Conservation (phyloP, 2,329 filamentous ascomycete genomes). For the Colletotrichum aenigma region DNA sequence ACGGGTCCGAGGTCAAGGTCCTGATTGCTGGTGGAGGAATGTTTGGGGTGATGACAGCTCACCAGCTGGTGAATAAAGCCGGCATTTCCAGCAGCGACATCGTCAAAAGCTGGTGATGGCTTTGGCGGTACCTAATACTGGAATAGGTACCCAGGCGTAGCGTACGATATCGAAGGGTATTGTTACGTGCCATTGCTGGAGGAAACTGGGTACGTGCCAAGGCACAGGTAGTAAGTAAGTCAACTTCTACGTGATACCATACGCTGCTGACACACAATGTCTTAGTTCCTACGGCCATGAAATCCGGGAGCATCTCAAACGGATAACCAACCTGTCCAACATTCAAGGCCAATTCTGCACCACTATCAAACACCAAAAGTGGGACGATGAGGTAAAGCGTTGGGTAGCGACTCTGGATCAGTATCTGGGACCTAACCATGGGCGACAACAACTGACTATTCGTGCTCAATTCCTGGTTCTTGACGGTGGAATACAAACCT, state of each 20-base stretch:
- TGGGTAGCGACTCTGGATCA: constrained; percentile 21
- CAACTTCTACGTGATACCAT: rapidly evolving
- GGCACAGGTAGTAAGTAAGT: constrained; percentile 28
- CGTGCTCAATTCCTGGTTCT: constrained; percentile 41
- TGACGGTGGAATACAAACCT: constrained; percentile 36
- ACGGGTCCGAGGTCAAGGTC: neutral
- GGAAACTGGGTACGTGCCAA: constrained; percentile 12
- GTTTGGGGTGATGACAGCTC: neutral
- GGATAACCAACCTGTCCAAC: constrained; percentile 43
- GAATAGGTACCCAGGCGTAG: constrained; percentile 52
- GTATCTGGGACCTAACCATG: neutral
- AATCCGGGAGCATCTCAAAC: constrained; percentile 45
- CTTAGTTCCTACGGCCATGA: constrained; percentile 30
- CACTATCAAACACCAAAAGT: constrained; percentile 39
- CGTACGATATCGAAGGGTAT: constrained; percentile 59
- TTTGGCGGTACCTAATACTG: constrained; percentile 57
- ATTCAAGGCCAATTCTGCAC: constrained; percentile 47
- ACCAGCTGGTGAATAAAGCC: neutral
- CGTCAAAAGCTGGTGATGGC: constrained; percentile 38
- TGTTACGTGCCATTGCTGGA: constrained; percentile 9
- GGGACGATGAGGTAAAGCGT: constrained; percentile 42
- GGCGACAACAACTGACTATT: constrained; percentile 16
- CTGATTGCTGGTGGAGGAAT: neutral
- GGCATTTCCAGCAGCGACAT: neutral
- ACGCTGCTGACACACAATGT: neutral